Conservation (phyloP, 2,329 filamentous ascomycete genomes). For the Fusarium verrucosum region DNA sequence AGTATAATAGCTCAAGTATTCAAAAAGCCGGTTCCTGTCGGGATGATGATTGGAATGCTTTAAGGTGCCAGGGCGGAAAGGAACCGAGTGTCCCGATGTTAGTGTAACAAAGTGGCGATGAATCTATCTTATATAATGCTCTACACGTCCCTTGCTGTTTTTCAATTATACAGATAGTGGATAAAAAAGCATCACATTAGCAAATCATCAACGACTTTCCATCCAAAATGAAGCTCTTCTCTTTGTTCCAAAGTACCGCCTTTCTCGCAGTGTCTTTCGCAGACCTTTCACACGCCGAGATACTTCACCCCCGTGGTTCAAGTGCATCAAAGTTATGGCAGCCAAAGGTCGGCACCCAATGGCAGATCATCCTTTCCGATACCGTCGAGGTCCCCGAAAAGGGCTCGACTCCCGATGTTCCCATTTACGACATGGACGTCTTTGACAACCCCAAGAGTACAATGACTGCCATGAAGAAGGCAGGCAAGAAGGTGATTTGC, state of each 20-base stretch:
- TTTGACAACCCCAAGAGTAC: conserved; percentile 59
- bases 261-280: background rate
- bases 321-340: conserved; percentile 53
- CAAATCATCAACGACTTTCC: background rate
- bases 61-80: no score
- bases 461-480: conserved; percentile 64
- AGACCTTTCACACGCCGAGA: accelerated
- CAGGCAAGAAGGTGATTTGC: conserved; percentile 71
- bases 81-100: no score
- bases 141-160: no score
- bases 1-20: no score
- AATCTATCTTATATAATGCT: no score
- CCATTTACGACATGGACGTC: conserved; percentile 59
- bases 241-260: background rate
- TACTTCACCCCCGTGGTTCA: background rate
- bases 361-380: conserved; percentile 67
- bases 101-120: no score
- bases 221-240: background rate
- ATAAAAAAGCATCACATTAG: no score
- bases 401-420: conserved; percentile 54
- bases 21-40: no score
- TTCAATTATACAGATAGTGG: no score
- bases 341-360: conserved; percentile 60
- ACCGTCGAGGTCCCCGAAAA: conserved; percentile 52
- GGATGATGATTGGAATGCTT: no score